Conservation (phyloP, 2,329 filamentous ascomycete genomes). For the Talaromyces sp. region DNA sequence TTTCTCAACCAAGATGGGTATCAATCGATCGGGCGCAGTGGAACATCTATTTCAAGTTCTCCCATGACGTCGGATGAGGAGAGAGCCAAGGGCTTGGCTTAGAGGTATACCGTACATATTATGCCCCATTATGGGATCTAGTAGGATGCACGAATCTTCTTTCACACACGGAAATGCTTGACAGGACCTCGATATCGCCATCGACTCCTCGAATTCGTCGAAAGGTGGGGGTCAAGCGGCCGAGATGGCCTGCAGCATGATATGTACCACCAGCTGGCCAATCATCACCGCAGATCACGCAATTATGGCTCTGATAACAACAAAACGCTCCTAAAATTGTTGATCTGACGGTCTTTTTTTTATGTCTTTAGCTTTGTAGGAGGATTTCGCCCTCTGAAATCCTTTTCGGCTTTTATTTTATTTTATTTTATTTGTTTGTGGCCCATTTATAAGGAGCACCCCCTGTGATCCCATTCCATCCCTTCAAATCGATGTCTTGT, state of each 20-base stretch:
- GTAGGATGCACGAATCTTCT: background rate
- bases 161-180: background rate
- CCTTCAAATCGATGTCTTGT: too few relatives aligned
- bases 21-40: too few relatives aligned
- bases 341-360: too few relatives aligned
- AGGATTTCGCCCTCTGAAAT: background rate
- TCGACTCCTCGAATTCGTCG: conserved; percentile 1
- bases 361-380: background rate
- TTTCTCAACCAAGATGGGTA: too few relatives aligned
- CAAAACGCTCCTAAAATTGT: background rate
- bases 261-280: background rate
- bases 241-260: background rate
- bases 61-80: too few relatives aligned
- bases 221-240: background rate
- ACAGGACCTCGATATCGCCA: conserved; percentile 4
- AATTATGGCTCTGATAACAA: conserved; percentile 7
- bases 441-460: too few relatives aligned
- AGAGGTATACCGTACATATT: too few relatives aligned
- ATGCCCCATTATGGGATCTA: background rate
- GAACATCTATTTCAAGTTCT: too few relatives aligned
- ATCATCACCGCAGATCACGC: conserved; percentile 1
- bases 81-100: too few relatives aligned
- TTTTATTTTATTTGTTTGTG: too few relatives aligned
- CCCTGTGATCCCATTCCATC: too few relatives aligned
- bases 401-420: too few relatives aligned